phyloP scores from a whole-genome alignment of 805 yeast species.

The Myxozyma lipomycoides region DNA sequence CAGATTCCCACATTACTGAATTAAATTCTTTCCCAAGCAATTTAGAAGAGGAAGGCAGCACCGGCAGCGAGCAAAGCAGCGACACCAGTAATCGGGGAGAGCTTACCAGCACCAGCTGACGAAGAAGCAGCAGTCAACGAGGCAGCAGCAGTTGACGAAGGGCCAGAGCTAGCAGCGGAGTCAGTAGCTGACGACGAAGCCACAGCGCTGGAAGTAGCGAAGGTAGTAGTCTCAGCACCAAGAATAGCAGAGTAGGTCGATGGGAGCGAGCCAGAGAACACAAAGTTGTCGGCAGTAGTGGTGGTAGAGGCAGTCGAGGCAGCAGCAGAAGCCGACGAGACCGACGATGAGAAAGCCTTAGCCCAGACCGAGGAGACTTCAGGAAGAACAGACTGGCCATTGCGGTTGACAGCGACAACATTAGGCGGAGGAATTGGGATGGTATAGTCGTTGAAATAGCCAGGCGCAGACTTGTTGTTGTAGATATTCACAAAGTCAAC shows the following conservation, averaged over 20 bases:
- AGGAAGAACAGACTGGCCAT: conserved; percentile 38
- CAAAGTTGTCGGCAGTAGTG: conserved; percentile 18
- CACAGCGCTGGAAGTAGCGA: conserved; percentile 23
- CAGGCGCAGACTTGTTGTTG: conserved; percentile 27
- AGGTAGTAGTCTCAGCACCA: conserved; percentile 19
- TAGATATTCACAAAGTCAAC: conserved; percentile 15
- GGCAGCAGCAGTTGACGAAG: conserved; percentile 16
- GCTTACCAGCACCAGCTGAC: conserved; percentile 1
- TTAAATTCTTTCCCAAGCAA: no score
- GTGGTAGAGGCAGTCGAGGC: conserved; percentile 6
- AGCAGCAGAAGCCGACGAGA: conserved; percentile 9
- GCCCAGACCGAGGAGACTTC: conserved; percentile 40
- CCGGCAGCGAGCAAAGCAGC: conserved; percentile 8
- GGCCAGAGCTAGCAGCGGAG: conserved; percentile 16
- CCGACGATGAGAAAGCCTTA: conserved; percentile 18
- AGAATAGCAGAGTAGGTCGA: conserved; percentile 6
- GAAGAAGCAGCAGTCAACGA: not conserved
- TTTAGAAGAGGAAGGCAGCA: conserved; percentile 30
- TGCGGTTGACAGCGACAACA: conserved; percentile 37
- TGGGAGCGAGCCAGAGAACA: conserved; percentile 9
- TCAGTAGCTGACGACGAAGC: conserved; percentile 8
- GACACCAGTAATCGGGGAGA: conserved; percentile 1
- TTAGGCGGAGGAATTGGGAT: conserved; percentile 40
- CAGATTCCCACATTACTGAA: no score
- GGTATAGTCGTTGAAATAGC: conserved; percentile 21